Evolutionary conservation across 495 filamentous ascomycete species (phyloP).

Genomic region (Tetracladium setigerum): DNA sequence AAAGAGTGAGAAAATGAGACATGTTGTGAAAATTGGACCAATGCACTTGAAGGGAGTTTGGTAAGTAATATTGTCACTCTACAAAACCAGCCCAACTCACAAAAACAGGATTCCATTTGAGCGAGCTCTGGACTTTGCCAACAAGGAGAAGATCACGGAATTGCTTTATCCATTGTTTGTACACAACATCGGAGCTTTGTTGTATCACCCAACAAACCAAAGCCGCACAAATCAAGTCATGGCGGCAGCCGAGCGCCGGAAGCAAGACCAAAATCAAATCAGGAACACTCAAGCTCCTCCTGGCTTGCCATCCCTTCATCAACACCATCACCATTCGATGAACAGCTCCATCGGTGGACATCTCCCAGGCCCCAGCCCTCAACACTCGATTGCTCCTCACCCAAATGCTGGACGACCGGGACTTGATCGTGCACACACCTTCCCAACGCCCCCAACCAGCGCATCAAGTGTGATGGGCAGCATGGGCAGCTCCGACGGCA

Average conservation of each 20-base stretch:
- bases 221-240: slow-evolving; percentile 75
- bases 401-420: slow-evolving; percentile 54
- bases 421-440: slow-evolving; percentile 77
- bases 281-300: slow-evolving; percentile 34
- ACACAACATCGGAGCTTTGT: slow-evolving; percentile 88
- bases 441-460: slow-evolving; percentile 90
- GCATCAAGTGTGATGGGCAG: slow-evolving; percentile 79
- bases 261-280: slow-evolving; percentile 49
- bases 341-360: slow-evolving; percentile 54
- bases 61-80: slow-evolving; percentile 45
- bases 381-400: slow-evolving; percentile 71
- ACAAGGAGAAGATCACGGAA: slow-evolving; percentile 99
- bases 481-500: slow-evolving; percentile 60
- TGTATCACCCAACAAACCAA: slow-evolving; percentile 91
- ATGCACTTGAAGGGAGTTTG: slow-evolving; percentile 99
- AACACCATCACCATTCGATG: slow-evolving; percentile 74
- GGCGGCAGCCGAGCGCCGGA: slow-evolving; percentile 75
- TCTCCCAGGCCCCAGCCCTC: slow-evolving; percentile 46
- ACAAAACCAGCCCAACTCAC: slow-evolving; percentile 9
- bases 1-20: slow-evolving; percentile 93
- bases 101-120: slow-evolving; percentile 87
- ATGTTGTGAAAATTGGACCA: slow-evolving; percentile 97
- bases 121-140: slow-evolving; percentile 91
- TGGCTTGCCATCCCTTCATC: slow-evolving; percentile 63
- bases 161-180: slow-evolving; percentile 92